These are phyloP conservation scores for Cocos nucifera DNA, from an alignment of 176 grass and related monocot species.

Conservation along the genomic window DNA sequence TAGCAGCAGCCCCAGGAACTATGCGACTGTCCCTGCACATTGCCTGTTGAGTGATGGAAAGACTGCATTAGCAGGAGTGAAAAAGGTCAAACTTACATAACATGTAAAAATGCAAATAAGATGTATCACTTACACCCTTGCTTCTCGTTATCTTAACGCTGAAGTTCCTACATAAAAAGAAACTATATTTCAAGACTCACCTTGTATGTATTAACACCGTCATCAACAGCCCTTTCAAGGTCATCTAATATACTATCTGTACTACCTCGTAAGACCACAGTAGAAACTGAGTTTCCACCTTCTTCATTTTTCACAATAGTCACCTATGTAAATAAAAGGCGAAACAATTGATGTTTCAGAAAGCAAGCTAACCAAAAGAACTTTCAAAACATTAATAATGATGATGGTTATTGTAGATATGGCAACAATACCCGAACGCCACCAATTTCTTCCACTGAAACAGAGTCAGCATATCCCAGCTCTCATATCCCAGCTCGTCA, in stretches of 20 bases:
- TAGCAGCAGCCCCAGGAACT: conserved; percentile 80
- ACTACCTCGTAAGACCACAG: conserved; percentile 78
- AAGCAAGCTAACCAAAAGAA: background rate
- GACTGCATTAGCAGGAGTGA: background rate
- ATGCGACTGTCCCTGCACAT: conserved; percentile 92
- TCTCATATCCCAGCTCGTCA: conserved; percentile 67
- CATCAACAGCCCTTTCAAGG: conserved; percentile 93
- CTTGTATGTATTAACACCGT: conserved; percentile 95
- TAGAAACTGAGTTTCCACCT: conserved; percentile 82
- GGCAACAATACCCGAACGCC: conserved; percentile 46
- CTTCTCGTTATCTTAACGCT: too few species aligned
- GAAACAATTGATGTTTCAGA: background rate
- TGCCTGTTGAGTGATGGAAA: conserved; percentile 42
- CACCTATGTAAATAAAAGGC: conserved; percentile 28
- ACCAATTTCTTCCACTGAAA: conserved; percentile 89
- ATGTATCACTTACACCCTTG: too few species aligned
- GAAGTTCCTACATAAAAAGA: too few species aligned
- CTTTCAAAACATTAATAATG: too few species aligned
- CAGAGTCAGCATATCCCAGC: conserved; percentile 78
- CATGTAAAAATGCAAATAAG: too few species aligned
- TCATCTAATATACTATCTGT: conserved; percentile 95
- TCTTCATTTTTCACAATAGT: conserved; percentile 77
- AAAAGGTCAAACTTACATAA: too few species aligned
- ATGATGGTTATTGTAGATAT: too few species aligned
- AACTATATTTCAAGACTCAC: conserved; percentile 20